A percentile compares a stretch with the other conserved stretches of the same genome.
Evolutionary conservation across 768 basidiomycete genomes (phyloP).

Genomic region (Grammothele lineata): DNA sequence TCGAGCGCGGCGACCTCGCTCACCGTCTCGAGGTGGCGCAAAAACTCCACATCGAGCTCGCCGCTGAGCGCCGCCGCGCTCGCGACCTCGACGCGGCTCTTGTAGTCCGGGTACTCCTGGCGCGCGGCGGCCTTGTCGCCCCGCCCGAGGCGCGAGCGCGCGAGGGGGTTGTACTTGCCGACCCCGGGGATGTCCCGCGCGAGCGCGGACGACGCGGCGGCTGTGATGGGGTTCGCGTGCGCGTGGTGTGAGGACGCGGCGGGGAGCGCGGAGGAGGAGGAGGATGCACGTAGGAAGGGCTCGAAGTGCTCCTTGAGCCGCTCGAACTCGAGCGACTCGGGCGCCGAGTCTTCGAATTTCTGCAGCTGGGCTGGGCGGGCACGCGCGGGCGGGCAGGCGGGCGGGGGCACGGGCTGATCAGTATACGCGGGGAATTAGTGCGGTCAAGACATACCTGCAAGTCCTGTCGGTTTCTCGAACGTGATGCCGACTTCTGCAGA

Average conservation of each 20-base stretch:
- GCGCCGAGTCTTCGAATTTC: conserved; percentile 81
- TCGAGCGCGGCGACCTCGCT: conserved; percentile 67
- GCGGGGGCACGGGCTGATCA: no score
- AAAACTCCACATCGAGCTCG: conserved; percentile 65
- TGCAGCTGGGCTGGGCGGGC: conserved; percentile 94
- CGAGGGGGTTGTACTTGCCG: conserved; percentile 67
- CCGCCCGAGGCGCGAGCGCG: conserved; percentile 43
- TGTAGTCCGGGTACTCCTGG: conserved; percentile 77
- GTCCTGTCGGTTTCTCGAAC: conserved; percentile 95
- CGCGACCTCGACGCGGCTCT: conserved; percentile 62
- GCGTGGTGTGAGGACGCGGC: conserved; percentile 64
- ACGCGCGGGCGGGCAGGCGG: no score
- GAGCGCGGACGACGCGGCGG: conserved; percentile 84
- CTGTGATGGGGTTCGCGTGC: conserved; percentile 80
- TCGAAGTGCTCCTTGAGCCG: conserved; percentile 96
- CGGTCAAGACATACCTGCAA: conserved; percentile 61
- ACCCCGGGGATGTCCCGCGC: conserved; percentile 85
- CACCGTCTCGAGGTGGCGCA: conserved; percentile 58
- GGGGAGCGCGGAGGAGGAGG: conserved; percentile 61
- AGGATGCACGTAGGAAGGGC: conserved; percentile 83
- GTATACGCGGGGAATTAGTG: no score
- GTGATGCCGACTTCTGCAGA: conserved; percentile 87
- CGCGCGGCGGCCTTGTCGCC: conserved; percentile 60
- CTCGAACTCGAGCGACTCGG: conserved; percentile 87
- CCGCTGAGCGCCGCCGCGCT: conserved; percentile 52